These are phyloP conservation scores for Mycena pura DNA, from an alignment of 768 basidiomycete genomes.

Conservation along the genomic window DNA sequence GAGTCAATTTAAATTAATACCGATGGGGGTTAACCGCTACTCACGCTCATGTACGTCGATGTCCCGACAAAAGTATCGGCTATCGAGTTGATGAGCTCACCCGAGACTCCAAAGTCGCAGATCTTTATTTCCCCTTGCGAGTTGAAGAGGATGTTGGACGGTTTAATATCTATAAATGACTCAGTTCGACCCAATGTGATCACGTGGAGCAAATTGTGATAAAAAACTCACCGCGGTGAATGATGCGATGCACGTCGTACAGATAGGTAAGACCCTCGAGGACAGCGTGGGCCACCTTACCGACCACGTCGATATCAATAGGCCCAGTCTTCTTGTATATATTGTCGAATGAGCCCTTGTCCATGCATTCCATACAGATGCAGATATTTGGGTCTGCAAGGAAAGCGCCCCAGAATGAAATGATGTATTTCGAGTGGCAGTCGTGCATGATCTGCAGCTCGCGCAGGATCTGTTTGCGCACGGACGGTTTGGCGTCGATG, in stretches of 20 bases:
- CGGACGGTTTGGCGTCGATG: conserved; percentile 95
- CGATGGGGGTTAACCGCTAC: conserved; percentile 38
- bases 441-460: conserved; percentile 99
- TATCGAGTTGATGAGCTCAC: conserved; percentile 97
- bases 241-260: conserved; percentile 97
- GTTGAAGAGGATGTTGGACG: conserved; percentile 96
- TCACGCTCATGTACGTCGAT: conserved; percentile 99
- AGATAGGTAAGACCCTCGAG: conserved; percentile 95
- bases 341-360: conserved; percentile 91
- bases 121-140: conserved; percentile 97
- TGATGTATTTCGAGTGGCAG: conserved; percentile 91
- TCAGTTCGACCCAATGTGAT: too few relatives aligned
- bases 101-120: conserved; percentile 98
- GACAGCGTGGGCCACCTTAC: conserved; percentile 91
- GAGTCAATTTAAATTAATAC: background rate
- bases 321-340: conserved; percentile 97
- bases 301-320: conserved; percentile 91
- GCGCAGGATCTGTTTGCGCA: conserved; percentile 95
- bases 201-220: conserved; percentile 37
- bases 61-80: conserved; percentile 99
- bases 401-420: conserved; percentile 97
- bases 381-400: conserved; percentile 97
- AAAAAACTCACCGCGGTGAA: conserved; percentile 85
- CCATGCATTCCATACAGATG: conserved; percentile 98
- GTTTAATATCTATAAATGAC: conserved; percentile 85